Base-by-base conservation (phyloP, 106 monocot genomes). In the Phalaenopsis equestris region DNA sequence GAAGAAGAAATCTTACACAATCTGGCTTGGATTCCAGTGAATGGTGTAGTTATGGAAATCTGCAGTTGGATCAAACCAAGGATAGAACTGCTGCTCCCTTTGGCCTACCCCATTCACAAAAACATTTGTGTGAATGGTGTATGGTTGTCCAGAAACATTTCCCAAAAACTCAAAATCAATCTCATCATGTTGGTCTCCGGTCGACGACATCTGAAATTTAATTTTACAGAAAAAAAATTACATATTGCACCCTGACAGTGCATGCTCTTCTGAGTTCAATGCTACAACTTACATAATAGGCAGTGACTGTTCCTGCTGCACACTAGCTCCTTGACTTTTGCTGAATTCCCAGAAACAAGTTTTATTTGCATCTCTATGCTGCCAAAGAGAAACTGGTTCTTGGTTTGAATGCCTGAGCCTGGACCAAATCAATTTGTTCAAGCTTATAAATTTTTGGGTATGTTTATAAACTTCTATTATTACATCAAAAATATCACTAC, bases 41-140 rank as follows among this genome's bases (percentile, higher is more conserved):
- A 93, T 89, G 77, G 93, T 89, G 82, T 93, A 93, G 89, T 89
- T 91, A 84, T 93, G 93, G 83, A 82, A 91, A 75, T 86, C 90
- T 8, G 82, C 56, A 6, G 93, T 90, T 6, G 93, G 93, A 75
- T 93, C 89, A 56, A 93, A 93, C 93, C 93, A 93, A 1, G 89
- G 90, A 65, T 86, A 85, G 88, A 90, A 89, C 61, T 90, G 90
- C 81, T 89, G 82, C 84, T 93, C 90, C 56, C 84, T 88, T 80
- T 84, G 81, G 3, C 93, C 93, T 56, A 81, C 56, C 1, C 93
- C 93, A 18, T 86, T 73, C 14, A 86, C 65, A 56, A 76, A 91
- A 9, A 93, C 82, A 75, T 93, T 93, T 8, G 91, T 93, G 82
- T 93, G 93, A 72, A 93, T 84, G 75, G 72, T 89, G 64, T 93